These are phyloP conservation scores for Ceratocystis destructans DNA, from an alignment of 2,329 filamentous ascomycete species.

Conservation along the genomic window DNA sequence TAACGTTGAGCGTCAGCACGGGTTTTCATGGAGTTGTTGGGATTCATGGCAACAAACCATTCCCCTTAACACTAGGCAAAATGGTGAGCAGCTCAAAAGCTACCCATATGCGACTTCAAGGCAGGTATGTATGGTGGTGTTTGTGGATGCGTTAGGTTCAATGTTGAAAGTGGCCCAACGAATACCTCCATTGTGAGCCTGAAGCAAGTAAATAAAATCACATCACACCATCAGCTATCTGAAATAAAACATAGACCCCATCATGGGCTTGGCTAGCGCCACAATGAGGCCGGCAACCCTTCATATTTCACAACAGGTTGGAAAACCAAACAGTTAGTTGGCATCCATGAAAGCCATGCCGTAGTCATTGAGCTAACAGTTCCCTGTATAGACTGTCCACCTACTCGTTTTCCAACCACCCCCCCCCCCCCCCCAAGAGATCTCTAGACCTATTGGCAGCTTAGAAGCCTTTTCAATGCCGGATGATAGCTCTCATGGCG, in stretches of 20 bases:
- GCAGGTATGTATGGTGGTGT: slow-evolving; percentile 20
- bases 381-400: not conserved
- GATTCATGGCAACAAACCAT: slow-evolving; percentile 18
- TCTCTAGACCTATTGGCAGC: not conserved
- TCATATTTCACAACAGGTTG: no score
- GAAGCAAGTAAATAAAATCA: slow-evolving; percentile 22
- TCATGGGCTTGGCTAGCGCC: no score
- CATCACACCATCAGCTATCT: slow-evolving; percentile 21
- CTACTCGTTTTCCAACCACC: not conserved
- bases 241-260: no score
- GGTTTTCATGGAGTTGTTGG: slow-evolving; percentile 21
- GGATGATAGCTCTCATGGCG: not conserved
- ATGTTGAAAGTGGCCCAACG: slow-evolving; percentile 23
- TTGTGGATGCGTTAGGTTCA: slow-evolving; percentile 23
- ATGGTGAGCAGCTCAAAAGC: not conserved
- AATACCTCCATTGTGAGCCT: slow-evolving; percentile 23
- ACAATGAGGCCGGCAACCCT: no score
- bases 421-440: not conserved
- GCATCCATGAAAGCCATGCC: not conserved
- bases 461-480: not conserved
- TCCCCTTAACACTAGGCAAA: not conserved
- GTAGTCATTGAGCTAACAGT: not conserved
- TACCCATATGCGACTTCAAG: slow-evolving; percentile 3
- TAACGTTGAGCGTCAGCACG: slow-evolving; percentile 24
- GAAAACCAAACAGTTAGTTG: not conserved